A percentile compares a stretch with the other conserved stretches of the same genome.
Evolutionary conservation across 257 asterid species (phyloP).

Genomic region (Nyctanthes arbortristis): DNA sequence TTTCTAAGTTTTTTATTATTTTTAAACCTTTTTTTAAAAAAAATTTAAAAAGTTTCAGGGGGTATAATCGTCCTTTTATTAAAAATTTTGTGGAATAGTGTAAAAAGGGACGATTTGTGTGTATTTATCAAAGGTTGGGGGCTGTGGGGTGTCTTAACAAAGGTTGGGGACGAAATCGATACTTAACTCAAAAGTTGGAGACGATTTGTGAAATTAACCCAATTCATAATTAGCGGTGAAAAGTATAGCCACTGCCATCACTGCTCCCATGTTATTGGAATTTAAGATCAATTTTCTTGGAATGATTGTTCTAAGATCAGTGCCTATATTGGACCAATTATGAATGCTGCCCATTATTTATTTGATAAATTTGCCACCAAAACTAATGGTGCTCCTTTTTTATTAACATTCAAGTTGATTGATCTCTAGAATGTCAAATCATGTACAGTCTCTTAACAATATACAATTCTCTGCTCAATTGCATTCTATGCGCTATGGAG

Average conservation of each 20-base stretch:
- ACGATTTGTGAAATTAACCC: too few relatives aligned
- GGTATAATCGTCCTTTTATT: too few relatives aligned
- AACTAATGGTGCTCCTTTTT: not conserved
- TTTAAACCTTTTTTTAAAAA: too few relatives aligned
- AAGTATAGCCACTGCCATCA: not conserved
- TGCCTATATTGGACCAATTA: not conserved
- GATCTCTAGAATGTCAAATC: conserved; percentile 1
- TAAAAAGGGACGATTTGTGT: too few relatives aligned
- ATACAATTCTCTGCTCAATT: not conserved
- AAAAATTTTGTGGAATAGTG: too few relatives aligned
- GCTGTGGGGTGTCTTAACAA: too few relatives aligned
- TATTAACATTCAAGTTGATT: not conserved
- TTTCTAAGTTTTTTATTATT: too few relatives aligned
- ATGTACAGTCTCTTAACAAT: not conserved
- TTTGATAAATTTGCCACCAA: not conserved
- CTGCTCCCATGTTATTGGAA: conserved; percentile 1
- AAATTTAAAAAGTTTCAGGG: too few relatives aligned
- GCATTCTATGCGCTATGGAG: not conserved
- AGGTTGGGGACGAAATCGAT: too few relatives aligned
- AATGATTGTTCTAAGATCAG: not conserved
- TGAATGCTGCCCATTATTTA: not conserved
- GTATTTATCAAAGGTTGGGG: too few relatives aligned
- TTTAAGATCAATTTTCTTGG: not conserved
- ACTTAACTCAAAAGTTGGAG: too few relatives aligned
- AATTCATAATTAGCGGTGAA: not conserved